Evolutionary conservation across 768 basidiomycete species (phyloP).

Genomic region (Mycena rosella): DNA sequence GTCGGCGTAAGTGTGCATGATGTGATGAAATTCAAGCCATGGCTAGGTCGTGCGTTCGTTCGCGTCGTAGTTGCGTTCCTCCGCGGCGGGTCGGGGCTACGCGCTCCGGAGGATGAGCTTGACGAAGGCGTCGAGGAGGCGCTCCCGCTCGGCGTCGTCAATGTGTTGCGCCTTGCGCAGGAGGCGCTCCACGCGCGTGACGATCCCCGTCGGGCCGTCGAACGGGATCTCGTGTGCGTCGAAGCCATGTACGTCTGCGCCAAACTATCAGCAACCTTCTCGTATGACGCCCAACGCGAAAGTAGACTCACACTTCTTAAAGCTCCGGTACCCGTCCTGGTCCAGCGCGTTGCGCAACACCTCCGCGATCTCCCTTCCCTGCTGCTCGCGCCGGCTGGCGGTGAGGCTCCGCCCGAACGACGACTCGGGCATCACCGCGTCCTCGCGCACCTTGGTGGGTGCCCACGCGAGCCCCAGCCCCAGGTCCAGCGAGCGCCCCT

Average conservation of each 20-base stretch:
- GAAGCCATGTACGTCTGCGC: constrained; percentile 36
- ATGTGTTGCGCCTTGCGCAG: constrained; percentile 64
- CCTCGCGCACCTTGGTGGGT: constrained; percentile 74
- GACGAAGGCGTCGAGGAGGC: constrained; percentile 71
- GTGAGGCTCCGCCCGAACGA: constrained; percentile 48
- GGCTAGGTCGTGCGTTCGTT: constrained; percentile 10
- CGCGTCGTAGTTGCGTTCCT: background rate
- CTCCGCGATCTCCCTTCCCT: constrained; percentile 57
- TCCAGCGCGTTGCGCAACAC: constrained; percentile 61
- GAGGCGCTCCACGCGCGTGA: constrained; percentile 72
- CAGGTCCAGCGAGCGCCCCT: constrained; percentile 80
- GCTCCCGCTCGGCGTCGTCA: constrained; percentile 59
- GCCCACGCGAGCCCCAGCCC: constrained; percentile 81
- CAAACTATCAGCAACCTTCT: constrained; percentile 12
- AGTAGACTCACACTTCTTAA: constrained; percentile 73
- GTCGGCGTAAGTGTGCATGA: constrained; percentile 26
- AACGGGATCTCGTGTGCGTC: constrained; percentile 70
- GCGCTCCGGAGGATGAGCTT: constrained; percentile 69
- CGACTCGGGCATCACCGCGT: constrained; percentile 68
- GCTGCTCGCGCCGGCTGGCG: constrained; percentile 37
- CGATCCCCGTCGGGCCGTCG: constrained; percentile 78
- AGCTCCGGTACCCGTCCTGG: constrained; percentile 59
- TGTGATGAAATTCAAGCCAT: constrained; percentile 19
- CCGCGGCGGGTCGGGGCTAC: constrained; percentile 35
- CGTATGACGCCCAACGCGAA: constrained; percentile 15